A percentile compares a stretch with the other conserved stretches of the same genome.
phyloP scores from a whole-genome alignment of 2,329 filamentous ascomycete species.

The Sclerotinia trifoliorum region DNA sequence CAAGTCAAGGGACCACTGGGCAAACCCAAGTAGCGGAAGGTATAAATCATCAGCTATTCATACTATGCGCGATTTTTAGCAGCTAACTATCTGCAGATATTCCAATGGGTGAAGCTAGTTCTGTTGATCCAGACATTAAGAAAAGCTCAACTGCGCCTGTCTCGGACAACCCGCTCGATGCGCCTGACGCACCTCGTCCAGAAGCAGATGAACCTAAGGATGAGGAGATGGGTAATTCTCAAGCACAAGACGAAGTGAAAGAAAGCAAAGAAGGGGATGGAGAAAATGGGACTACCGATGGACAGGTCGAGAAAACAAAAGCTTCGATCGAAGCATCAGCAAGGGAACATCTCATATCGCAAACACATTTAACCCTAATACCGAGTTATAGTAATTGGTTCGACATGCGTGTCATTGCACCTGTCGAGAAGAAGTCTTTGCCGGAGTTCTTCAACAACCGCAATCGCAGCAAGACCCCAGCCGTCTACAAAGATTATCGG shows the following conservation, averaged over 20 bases:
- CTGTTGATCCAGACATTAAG: slow-evolving; percentile 52
- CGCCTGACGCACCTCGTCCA: slow-evolving; percentile 61
- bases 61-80: slow-evolving; percentile 10
- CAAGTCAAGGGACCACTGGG: slow-evolving; percentile 37
- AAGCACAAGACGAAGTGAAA: slow-evolving; percentile 51
- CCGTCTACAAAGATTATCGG: slow-evolving; percentile 97
- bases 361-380: slow-evolving; percentile 93
- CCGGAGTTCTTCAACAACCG: slow-evolving; percentile 98
- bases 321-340: slow-evolving; percentile 80
- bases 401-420: slow-evolving; percentile 91
- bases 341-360: slow-evolving; percentile 85
- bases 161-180: slow-evolving; percentile 68
- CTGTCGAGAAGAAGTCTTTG: slow-evolving; percentile 88
- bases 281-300: slow-evolving; percentile 49
- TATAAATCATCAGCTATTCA: slow-evolving; percentile 38
- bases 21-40: slow-evolving; percentile 46
- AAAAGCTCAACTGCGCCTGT: slow-evolving; percentile 55
- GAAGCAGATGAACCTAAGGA: slow-evolving; percentile 65
- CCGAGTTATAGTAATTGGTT: slow-evolving; percentile 99
- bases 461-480: slow-evolving; percentile 95
- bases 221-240: slow-evolving; percentile 74
- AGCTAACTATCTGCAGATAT: slow-evolving; percentile 51
- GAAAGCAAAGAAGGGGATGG: slow-evolving; percentile 47
- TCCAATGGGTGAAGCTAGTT: slow-evolving; percentile 56
- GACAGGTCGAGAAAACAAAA: slow-evolving; percentile 67